Conservation (phyloP, 306 rosid species). For the Fragaria vesca region DNA sequence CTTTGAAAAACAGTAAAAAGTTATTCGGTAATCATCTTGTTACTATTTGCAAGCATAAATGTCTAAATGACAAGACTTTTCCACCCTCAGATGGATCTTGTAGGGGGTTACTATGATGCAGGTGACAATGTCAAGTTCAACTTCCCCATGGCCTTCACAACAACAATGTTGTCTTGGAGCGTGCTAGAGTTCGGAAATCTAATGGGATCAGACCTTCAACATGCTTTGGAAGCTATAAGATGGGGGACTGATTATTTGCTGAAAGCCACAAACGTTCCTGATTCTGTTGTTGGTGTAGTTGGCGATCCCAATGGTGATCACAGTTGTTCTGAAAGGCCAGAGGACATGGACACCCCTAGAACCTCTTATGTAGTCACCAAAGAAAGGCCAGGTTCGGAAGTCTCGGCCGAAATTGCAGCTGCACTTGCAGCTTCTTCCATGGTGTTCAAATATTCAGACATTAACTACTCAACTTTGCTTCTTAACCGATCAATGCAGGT, state of each 20-base stretch:
- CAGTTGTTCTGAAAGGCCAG: conserved; percentile 59
- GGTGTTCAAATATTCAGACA: background rate
- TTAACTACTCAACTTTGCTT: conserved; percentile 28
- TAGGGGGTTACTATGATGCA: conserved; percentile 57
- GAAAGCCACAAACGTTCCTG: conserved; percentile 44
- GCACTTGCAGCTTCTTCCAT: conserved; percentile 61
- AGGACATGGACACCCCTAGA: conserved; percentile 59
- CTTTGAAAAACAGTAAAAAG: too few species aligned
- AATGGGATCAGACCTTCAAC: conserved; percentile 32
- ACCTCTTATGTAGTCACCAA: conserved; percentile 29
- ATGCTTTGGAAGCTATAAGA: conserved; percentile 40
- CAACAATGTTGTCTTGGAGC: conserved; percentile 55
- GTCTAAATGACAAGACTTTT: background rate
- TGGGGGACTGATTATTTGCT: conserved; percentile 53
- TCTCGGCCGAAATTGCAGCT: conserved; percentile 43
- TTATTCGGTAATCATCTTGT: too few species aligned
- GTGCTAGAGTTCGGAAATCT: conserved; percentile 44
- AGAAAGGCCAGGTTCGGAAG: conserved; percentile 45
- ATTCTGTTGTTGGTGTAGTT: conserved; percentile 39
- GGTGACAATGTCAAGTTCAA: conserved; percentile 66
- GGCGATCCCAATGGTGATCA: conserved; percentile 53
- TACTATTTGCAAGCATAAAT: too few species aligned
- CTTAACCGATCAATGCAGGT: conserved; percentile 21
- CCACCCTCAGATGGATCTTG: conserved; percentile 39
- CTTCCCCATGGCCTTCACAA: conserved; percentile 60